phyloP scores from a whole-genome alignment of 805 yeast genomes.

The Lipomyces lipofer region DNA sequence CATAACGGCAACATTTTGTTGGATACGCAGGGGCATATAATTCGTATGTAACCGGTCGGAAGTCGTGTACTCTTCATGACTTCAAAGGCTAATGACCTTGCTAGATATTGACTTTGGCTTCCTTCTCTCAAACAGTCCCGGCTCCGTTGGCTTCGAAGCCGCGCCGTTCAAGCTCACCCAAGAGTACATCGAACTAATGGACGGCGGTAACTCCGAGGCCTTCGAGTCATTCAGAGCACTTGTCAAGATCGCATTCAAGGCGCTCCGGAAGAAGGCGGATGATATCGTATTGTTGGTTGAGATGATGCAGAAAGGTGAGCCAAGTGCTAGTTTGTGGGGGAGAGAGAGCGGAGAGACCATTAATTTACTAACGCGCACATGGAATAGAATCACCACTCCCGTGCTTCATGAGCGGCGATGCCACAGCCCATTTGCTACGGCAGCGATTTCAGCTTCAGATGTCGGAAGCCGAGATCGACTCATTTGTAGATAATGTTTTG shows the following conservation, averaged over 20 bases:
- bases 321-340: too few species aligned
- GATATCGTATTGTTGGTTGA: slow-evolving; percentile 82
- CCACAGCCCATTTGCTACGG: slow-evolving; percentile 72
- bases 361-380: background rate
- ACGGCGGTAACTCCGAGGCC: slow-evolving; percentile 66
- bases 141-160: slow-evolving; percentile 95
- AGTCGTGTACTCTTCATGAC: too few species aligned
- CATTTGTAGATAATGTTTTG: slow-evolving; percentile 72
- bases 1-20: slow-evolving; percentile 98
- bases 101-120: slow-evolving; percentile 92
- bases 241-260: slow-evolving; percentile 71
- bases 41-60: slow-evolving; percentile 45
- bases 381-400: slow-evolving; percentile 89
- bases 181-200: slow-evolving; percentile 86
- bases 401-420: slow-evolving; percentile 85
- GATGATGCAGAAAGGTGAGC: slow-evolving; percentile 72
- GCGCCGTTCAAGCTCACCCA: slow-evolving; percentile 92
- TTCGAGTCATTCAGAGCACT: slow-evolving; percentile 62
- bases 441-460: slow-evolving; percentile 82
- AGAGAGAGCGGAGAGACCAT: too few species aligned
- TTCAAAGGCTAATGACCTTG: background rate
- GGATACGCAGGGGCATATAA: slow-evolving; percentile 91
- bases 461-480: slow-evolving; percentile 68
- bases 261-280: slow-evolving; percentile 70
- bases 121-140: slow-evolving; percentile 89